Evolutionary conservation across 306 rosid genomes (phyloP), one percentile per base, ranked within the genome.

Genomic region (Boehmeria nivea): DNA sequence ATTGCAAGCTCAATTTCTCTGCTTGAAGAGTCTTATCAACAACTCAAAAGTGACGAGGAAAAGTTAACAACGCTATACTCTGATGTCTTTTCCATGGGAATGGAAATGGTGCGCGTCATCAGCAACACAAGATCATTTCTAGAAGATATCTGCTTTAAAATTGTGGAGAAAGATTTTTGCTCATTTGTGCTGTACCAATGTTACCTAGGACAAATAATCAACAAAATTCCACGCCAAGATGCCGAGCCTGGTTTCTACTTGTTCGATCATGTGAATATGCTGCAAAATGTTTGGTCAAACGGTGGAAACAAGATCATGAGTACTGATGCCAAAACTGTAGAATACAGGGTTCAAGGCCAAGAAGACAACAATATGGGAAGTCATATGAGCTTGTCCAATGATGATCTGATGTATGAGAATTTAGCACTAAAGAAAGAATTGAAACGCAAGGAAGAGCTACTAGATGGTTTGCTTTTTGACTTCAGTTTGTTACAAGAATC

Each of bases 401-500:
- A 51, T 57, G 53, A 67, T 50, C 54, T 69, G 49, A 45, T 65
- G 42, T 48, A 73, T 51, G 93, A 87, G 70, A 82, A 76, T 64
- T 53, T 69, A 54, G 69, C 78, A 66, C 80, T 91, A 49, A 78
- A 66, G 64, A 78, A 78, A 54, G 98, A 91, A 67, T 44, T 91
- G 66, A 57, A 69, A 65, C 71, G 98, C 82, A 91, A 87, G 59
- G 81, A 75, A 60, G 81, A 73, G 71, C 68, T 91, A 69, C 65
- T 87, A 24, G 98, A 87, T 36, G 96, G 98, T 27, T 74, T 87
- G 76, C 83, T 80, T 68, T 91, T 91, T 74, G 98, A 91, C 75
- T 82, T 91, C 49, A 82, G 85, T 43, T 66, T 82, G 74, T 77
- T 87, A 81, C 98, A 91, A 73, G 98, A 91, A 71, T 80, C 90